Evolutionary conservation across 2,329 filamentous ascomycete species (phyloP), one percentile per base, ranked within the genome.

Genomic region (Arthrobotrys iridis): DNA sequence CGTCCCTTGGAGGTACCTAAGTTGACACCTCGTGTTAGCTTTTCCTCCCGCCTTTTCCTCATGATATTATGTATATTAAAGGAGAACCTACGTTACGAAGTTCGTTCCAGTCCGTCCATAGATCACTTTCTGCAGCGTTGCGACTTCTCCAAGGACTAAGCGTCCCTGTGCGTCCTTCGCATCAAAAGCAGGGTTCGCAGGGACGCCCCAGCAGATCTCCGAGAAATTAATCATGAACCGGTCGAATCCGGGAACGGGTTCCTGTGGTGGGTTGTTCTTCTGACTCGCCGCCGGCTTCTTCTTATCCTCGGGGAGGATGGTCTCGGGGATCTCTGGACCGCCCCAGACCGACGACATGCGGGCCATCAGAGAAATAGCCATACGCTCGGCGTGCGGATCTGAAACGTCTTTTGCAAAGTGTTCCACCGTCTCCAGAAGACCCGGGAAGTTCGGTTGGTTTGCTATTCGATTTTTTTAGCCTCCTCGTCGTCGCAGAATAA

Each of bases 271-370:
- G 85, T 84, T 2, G 84, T 83, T 8, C 84, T 85, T 70, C 41
- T 71, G 85, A 83, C 45, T 89, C 0, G 70, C 37, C 30, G 52
- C 37, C 86, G 35, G 85, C 88, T 78, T 75, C 13, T 77, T 77
- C 40, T 78, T 75, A 8, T 64, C 60, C 13, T 81, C 62, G 0
- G 65, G 71, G 1, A 73, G 60, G n/a, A 81, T 80, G 7, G 81
- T 82, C 40, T 82, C 80, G 3, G 80, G 82, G 37, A 91, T 85
- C 77, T 96, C 92, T 0, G 93, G 91, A 0, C 94, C 95, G 68
- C 95, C 94, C 94, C 95, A 99, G 41, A 93, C 89, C 28, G 87
- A 85, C 6, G 90, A 92, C 90, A 99, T 97, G 77, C 89, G 90
- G 20, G 87, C 87, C 79, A 99, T 87, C 10, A 97, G 89, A 18